Conservation (phyloP, 2,329 filamentous ascomycete species). For the Trichoderma cornu-damae region DNA sequence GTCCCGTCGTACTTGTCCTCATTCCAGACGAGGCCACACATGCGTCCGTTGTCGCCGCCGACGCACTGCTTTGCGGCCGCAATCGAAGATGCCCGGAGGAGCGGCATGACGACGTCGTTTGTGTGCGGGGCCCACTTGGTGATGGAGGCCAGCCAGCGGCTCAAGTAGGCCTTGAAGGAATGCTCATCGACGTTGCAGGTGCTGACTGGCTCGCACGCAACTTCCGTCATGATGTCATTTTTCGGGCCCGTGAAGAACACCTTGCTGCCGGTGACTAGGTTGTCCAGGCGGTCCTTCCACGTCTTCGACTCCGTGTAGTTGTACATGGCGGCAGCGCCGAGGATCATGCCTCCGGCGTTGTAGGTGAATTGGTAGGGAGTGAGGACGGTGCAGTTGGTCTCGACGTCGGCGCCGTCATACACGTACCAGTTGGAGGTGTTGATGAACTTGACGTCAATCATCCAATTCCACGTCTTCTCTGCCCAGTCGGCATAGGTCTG, state of each 20-base stretch:
- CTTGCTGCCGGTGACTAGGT: constrained; percentile 48
- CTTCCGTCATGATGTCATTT: constrained; percentile 58
- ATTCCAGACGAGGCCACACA: constrained; percentile 59
- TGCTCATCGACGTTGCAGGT: constrained; percentile 59
- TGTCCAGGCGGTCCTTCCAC: constrained; percentile 56
- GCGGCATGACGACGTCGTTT: constrained; percentile 46
- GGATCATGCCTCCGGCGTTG: constrained; percentile 61
- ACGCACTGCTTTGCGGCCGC: constrained; percentile 54
- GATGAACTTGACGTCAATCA: constrained; percentile 52
- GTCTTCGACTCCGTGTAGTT: constrained; percentile 50
- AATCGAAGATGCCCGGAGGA: constrained; percentile 50
- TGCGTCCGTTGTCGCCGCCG: constrained; percentile 50
- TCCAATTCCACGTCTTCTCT: constrained; percentile 67
- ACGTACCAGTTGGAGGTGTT: constrained; percentile 51
- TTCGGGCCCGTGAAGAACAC: constrained; percentile 51
- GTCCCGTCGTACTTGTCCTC: constrained; percentile 53
- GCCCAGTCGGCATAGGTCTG: constrained; percentile 74
- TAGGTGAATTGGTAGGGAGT: constrained; percentile 64
- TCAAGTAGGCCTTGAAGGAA: constrained; percentile 60
- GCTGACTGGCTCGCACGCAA: constrained; percentile 58
- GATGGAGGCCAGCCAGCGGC: constrained; percentile 56
- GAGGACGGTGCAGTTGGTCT: constrained; percentile 52
- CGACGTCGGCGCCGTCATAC: constrained; percentile 57
- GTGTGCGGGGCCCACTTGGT: constrained; percentile 61
- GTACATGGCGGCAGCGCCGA: constrained; percentile 64